Conservation (phyloP, 202 grass and related monocot species). For the Setaria viridis region DNA sequence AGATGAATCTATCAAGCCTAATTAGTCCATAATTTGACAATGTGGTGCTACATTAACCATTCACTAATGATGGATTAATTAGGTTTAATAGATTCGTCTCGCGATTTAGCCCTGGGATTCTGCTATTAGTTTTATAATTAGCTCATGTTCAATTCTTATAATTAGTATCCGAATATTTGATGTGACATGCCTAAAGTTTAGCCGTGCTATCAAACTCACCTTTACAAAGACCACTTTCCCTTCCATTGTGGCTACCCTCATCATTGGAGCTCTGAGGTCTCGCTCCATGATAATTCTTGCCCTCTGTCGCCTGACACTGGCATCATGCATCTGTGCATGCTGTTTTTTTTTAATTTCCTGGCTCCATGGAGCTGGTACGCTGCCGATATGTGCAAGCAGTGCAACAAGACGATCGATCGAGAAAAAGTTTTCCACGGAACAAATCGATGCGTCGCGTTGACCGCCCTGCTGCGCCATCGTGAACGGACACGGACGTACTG, state of each 20-base stretch:
- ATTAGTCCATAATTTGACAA: too few relatives aligned
- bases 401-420: background rate
- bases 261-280: background rate
- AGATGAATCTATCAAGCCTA: too few relatives aligned
- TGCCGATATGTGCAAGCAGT: background rate
- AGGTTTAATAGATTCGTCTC: too few relatives aligned
- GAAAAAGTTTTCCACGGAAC: slow-evolving; percentile 34
- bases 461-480: background rate
- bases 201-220: too few relatives aligned
- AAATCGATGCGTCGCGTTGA: slow-evolving; percentile 39
- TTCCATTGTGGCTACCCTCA: background rate
- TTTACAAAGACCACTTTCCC: too few relatives aligned
- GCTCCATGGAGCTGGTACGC: background rate
- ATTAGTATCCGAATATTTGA: too few relatives aligned
- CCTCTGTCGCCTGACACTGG: slow-evolving; percentile 9
- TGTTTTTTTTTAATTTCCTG: background rate
- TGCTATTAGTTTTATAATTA: too few relatives aligned
- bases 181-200: too few relatives aligned
- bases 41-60: too few relatives aligned
- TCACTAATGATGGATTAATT: too few relatives aligned
- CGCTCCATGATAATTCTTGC: slow-evolving; percentile 30
- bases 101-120: too few relatives aligned
- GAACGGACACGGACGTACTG: background rate
- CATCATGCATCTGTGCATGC: background rate
- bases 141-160: too few relatives aligned